phyloP scores from a whole-genome alignment of 495 filamentous ascomycete species.

The Letharia lupina region DNA sequence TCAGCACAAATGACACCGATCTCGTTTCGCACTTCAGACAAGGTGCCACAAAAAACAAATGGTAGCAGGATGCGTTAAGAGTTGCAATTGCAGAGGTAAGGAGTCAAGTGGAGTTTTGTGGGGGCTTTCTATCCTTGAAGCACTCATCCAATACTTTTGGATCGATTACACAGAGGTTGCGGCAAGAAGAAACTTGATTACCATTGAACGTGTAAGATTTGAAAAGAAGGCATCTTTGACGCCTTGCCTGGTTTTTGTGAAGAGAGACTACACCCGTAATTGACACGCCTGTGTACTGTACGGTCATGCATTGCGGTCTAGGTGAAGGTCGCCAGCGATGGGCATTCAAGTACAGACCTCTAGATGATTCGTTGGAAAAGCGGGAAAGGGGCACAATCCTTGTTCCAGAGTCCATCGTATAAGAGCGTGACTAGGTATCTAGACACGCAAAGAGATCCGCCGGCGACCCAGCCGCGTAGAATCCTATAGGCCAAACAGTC shows the following conservation, averaged over 20 bases:
- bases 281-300: background rate
- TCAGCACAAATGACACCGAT: background rate
- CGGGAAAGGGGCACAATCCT: background rate
- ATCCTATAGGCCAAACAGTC: background rate
- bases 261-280: background rate
- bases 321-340: background rate
- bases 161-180: background rate
- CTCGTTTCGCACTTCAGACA: background rate
- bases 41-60: background rate
- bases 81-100: background rate
- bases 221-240: background rate
- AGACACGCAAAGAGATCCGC: background rate
- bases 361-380: background rate
- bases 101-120: background rate
- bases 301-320: background rate
- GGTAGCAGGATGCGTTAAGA: background rate
- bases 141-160: background rate
- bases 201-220: background rate
- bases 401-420: background rate
- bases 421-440: slow-evolving; percentile 1
- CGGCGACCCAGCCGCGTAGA: background rate
- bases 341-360: background rate
- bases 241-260: background rate
- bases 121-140: background rate
- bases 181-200: background rate